Evolutionary conservation across 192 early-diverging fungal species (phyloP), one percentile per base, ranked within the genome.

Genomic region (Dimargaris cristalligena): DNA sequence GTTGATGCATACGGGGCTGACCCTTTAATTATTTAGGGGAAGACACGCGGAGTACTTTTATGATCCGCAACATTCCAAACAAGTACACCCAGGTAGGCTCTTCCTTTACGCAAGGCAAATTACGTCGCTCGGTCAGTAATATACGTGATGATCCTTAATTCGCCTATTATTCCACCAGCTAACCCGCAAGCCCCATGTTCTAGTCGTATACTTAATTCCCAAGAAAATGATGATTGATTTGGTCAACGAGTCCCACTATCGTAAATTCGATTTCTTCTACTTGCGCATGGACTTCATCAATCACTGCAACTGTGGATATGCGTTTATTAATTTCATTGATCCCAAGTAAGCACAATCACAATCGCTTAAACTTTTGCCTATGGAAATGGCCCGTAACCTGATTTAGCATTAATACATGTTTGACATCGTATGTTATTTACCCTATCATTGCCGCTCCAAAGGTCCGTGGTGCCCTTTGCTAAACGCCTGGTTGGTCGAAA

Each of bases 21-120:
- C 14, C 50, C 2, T 29, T 8, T 16, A 14, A 23, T 52, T 22
- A 25, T 47, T 49, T 58, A 62, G 84, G 74, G 8, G 46, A 60
- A 8, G 87, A 90, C 57, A 75, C 62, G 25, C 73, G 89, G 8
- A 89, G 87, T 0, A 88, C 89, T 0, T 84, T 86, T 61, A 91
- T 91, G 89, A 83, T 91, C 46, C 72, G 87, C 34, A 90, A 90
- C 63, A 88, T 91, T 57, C 89, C 89, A 13, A 91, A 91, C 67
- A 89, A 89, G 63, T 88, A 86, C 61, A 82, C 84, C 6, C 83
- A 84, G 69, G 83, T 84, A 67, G 41, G 60, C 16, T 4, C 22
- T 20, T 75, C n/a, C n/a, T n/a, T n/a, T n/a, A n/a, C n/a, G n/a
- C n/a, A n/a, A n/a, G n/a, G n/a, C n/a, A n/a, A n/a, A n/a, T n/a